These are phyloP conservation scores for Caulochytrium protostelioides DNA, from an alignment of 371 early-diverging fungal genomes.

Conservation along the genomic window DNA sequence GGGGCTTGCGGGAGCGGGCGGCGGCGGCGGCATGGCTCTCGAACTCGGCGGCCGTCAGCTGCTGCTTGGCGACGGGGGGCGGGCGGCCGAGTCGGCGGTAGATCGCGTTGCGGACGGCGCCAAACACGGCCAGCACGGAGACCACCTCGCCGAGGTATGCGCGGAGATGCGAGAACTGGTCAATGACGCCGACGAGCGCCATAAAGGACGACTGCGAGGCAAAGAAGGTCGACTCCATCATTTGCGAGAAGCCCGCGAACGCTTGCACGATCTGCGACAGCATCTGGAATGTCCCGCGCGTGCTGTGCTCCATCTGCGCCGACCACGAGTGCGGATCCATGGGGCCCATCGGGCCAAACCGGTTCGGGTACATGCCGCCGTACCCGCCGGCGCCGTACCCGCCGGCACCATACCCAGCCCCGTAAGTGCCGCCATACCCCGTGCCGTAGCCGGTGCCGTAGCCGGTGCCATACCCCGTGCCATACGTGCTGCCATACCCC, in stretches of 20 bases:
- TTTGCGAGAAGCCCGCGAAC: slow-evolving; percentile 87
- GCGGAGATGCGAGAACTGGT: slow-evolving; percentile 73
- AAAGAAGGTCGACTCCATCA: slow-evolving; percentile 88
- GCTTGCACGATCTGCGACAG: slow-evolving; percentile 78
- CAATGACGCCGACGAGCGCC: slow-evolving; percentile 91
- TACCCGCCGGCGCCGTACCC: slow-evolving; percentile 22
- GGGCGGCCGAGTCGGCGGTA: slow-evolving; percentile 22
- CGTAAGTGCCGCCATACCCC: slow-evolving; percentile 7
- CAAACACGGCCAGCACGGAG: slow-evolving; percentile 42
- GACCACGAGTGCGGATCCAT: slow-evolving; percentile 23
- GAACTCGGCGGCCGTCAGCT: slow-evolving; percentile 8
- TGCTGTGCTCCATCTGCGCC: slow-evolving; percentile 58
- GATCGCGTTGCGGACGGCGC: slow-evolving; percentile 23
- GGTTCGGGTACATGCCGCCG: slow-evolving; percentile 7
- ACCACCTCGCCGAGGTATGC: slow-evolving; percentile 59
- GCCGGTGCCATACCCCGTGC: slow-evolving; percentile 11
- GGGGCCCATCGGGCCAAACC: slow-evolving; percentile 12
- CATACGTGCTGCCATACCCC: slow-evolving; percentile 7
- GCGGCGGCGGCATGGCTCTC: slow-evolving; percentile 5
- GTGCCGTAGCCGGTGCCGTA: slow-evolving; percentile 14
- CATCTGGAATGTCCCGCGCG: slow-evolving; percentile 68
- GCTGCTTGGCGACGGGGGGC: slow-evolving; percentile 1
- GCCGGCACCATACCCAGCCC: slow-evolving; percentile 17
- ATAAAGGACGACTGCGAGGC: slow-evolving; percentile 91
- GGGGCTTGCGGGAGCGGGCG: slow-evolving; percentile 17